phyloP scores from a whole-genome alignment of 805 yeast species.

The Alloascoidea hylecoeti region DNA sequence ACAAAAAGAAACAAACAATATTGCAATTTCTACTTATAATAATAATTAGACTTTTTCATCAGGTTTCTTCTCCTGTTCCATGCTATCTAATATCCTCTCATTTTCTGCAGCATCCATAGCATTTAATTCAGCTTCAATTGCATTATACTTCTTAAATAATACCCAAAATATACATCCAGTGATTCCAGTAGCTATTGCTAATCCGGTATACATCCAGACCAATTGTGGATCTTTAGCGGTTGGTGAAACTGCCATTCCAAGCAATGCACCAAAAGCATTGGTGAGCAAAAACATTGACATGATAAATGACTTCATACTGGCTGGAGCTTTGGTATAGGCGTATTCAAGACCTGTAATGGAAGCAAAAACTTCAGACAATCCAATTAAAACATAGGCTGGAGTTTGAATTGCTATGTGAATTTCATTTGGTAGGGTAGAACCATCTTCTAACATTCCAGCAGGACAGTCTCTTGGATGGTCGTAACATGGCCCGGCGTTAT shows the following conservation, averaged over 20 bases:
- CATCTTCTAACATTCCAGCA: slow-evolving; percentile 16
- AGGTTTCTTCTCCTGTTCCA: too few species aligned
- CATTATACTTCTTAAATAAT: slow-evolving; percentile 37
- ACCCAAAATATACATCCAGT: slow-evolving; percentile 53
- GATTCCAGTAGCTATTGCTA: slow-evolving; percentile 41
- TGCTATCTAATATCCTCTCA: too few species aligned
- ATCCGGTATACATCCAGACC: slow-evolving; percentile 54
- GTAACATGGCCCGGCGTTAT: slow-evolving; percentile 62
- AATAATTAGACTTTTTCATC: too few species aligned
- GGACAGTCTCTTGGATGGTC: slow-evolving; percentile 44
- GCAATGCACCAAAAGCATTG: slow-evolving; percentile 64
- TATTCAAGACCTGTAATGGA: slow-evolving; percentile 73
- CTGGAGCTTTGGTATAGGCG: slow-evolving; percentile 76
- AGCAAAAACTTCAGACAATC: slow-evolving; percentile 64
- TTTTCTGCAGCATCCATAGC: too few species aligned
- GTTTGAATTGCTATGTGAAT: slow-evolving; percentile 59
- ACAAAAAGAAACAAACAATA: too few species aligned
- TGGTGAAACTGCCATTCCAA: slow-evolving; percentile 60
- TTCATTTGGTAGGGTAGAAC: slow-evolving; percentile 30
- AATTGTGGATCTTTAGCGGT: slow-evolving; percentile 57
- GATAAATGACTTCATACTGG: slow-evolving; percentile 49
- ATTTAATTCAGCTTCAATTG: slow-evolving; percentile 43
- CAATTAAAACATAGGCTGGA: slow-evolving; percentile 64
- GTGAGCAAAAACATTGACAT: slow-evolving; percentile 51
- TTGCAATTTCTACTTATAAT: too few species aligned